Evolutionary conservation across 768 basidiomycete species (phyloP), one percentile per base, ranked within the genome.

Genomic region (Russula foetens): DNA sequence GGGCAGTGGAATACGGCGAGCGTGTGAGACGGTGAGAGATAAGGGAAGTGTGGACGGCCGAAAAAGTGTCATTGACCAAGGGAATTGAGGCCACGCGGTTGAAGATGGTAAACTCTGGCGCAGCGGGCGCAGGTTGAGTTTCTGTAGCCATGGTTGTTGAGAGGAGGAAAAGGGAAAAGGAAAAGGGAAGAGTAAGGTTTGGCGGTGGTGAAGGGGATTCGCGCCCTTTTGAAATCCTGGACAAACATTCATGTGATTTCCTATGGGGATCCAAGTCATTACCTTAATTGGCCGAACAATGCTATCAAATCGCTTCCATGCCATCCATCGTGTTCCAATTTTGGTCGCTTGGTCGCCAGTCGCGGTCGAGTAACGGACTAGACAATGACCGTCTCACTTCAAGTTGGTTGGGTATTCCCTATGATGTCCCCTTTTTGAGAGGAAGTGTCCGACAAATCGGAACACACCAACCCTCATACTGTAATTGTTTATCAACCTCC

Each of bases 21-120:
- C 82, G 78, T 35, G 85, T 89, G 70, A 82, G 80, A 4, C 76
- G 54, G 74, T 88, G 85, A 43, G 73, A 77, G 31, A 77, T 76
- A 58, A 92, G 77, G 8, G 83, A 80, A 35, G 73, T 71, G 69
- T 87, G 82, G 59, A 90, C 71, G 41, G 83, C 79, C 60, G 76
- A 75, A 60, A 90, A 70, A 5, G 82, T 81, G 56, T 81, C 85
- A 50, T 82, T 81, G 67, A 92, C 77, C 46, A 91, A 73, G 23
- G 90, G 90, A 59, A 92, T 90, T 48, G 82, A 79, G n/a, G 77
- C 80, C 51, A 92, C 80, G 59, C 88, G 85, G 41, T 70, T 67
- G 56, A 92, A 62, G 63, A 82, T 74, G 48, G 82, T 89, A 67
- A 89, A 68, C 69, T 84, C 83, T 56, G 86, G 84, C 24, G 72